Evolutionary conservation across 345 rosid species (phyloP), one percentile per base, ranked within the genome.

Genomic region (Erucastrum elatum): DNA sequence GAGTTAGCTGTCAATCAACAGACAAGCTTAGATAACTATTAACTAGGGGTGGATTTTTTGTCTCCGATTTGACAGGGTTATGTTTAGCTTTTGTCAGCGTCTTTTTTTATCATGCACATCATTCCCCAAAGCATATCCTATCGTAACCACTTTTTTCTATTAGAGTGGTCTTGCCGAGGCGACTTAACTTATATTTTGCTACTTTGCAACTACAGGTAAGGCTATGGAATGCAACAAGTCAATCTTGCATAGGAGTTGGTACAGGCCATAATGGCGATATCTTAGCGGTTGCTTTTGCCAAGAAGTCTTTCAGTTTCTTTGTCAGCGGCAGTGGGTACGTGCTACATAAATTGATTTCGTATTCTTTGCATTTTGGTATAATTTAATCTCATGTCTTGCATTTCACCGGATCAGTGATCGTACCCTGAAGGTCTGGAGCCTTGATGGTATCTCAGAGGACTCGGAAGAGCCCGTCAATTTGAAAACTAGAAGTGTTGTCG

Each of bases 311-410:
- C 17, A 86, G 85, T 78, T 95, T 95, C 82, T 86, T 95, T 81
- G 92, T 95, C 74, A 91, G 94, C 78, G 99, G 94, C 64, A 93
- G 98, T 71, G 91, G 99, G 99, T 93, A 73, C 82, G 91, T 75
- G 21, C 61, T 78, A 71, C 29, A 37, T 74, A 16, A 37, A 62
- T 68, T 6, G 21, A 53, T 68, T 69, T 34, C 51, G 33, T 53
- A 16, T 10, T 8, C 25, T 21, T 67, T 59, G 68, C 70, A 2
- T 5, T 66, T 64, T 39, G 12, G 27, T 64, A 17, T 78, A n/a
- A 72, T 11, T 65, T 17, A 64, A 72, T 59, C 72, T 71, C 31
- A n/a, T 64, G 31, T 71, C 59, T 41, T 67, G 17, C 65, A 34
- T 74, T 80, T 49, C 70, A 75, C 63, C 79, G 82, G 64, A 73